phyloP scores from a whole-genome alignment of 2,329 filamentous ascomycete genomes.

The Diplodia corticola region DNA sequence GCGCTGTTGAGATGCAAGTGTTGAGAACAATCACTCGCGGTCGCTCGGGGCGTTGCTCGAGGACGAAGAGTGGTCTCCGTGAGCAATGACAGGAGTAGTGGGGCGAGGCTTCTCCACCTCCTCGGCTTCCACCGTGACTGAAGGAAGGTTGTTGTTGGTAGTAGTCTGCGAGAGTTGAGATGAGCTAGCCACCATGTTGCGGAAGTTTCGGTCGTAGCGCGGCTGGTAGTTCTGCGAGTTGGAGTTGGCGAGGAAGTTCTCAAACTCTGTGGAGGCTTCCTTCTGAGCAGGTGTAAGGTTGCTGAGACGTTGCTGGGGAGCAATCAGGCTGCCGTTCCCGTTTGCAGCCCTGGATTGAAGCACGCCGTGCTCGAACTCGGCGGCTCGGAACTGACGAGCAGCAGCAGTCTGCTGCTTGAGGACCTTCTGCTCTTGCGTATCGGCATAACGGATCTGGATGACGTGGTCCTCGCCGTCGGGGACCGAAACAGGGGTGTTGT shows the following conservation, averaged over 20 bases:
- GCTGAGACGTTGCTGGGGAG: conserved; percentile 37
- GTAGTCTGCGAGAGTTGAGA: conserved; percentile 17
- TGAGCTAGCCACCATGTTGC: conserved; percentile 18
- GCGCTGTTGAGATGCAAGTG: neutral
- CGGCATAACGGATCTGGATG: conserved; percentile 92
- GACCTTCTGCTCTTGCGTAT: conserved; percentile 94
- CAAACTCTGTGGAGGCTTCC: conserved; percentile 39
- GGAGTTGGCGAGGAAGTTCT: conserved; percentile 34
- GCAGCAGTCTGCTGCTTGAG: conserved; percentile 95
- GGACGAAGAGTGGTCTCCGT: conserved; percentile 22
- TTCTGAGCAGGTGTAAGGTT: conserved; percentile 36
- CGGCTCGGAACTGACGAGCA: conserved; percentile 91
- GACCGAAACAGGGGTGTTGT: conserved; percentile 65
- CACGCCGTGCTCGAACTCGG: conserved; percentile 69
- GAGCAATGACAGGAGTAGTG: conserved; percentile 22
- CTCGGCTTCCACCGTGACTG: conserved; percentile 15
- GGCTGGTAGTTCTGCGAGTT: conserved; percentile 8
- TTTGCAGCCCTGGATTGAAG: conserved; percentile 20
- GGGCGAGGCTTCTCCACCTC: conserved; percentile 20
- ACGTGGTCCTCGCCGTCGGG: conserved; percentile 69
- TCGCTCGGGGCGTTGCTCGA: conserved; percentile 24
- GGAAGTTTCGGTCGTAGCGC: conserved; percentile 17
- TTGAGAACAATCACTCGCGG: conserved; percentile 16
- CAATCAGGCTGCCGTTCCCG: conserved; percentile 27
- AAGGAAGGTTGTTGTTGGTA: conserved; percentile 14